These are phyloP conservation scores for Carex pumila DNA, from an alignment of 176 grass and related monocot species.

Conservation along the genomic window DNA sequence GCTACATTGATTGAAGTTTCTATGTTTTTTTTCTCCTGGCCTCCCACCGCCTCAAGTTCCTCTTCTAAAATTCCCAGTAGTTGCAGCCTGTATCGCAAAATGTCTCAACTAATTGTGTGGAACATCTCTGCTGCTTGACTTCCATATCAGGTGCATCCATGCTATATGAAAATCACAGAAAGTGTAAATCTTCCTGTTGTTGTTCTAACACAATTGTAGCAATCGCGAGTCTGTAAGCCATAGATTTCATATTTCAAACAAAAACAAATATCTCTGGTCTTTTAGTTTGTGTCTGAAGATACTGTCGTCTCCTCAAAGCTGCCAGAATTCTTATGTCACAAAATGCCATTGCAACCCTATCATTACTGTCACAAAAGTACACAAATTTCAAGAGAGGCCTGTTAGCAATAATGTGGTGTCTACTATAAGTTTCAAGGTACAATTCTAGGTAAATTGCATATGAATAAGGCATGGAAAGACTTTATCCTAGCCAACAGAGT, in stretches of 20 bases:
- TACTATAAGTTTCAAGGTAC: background rate
- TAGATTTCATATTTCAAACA: constrained; percentile 56
- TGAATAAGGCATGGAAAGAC: background rate
- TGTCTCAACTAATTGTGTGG: background rate
- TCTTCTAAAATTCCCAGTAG: background rate
- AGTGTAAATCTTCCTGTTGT: constrained; percentile 53
- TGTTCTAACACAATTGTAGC: constrained; percentile 57
- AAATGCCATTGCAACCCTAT: constrained; percentile 39
- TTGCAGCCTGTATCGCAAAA: background rate
- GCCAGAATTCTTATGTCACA: constrained; percentile 60
- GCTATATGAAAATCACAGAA: constrained; percentile 29
- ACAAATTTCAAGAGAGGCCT: background rate
- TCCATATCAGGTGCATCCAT: background rate
- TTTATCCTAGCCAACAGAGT: background rate
- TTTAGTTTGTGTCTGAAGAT: constrained; percentile 28
- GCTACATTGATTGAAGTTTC: background rate
- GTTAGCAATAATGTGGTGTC: background rate
- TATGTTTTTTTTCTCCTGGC: background rate
- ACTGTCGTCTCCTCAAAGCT: constrained; percentile 47
- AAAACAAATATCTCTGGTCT: constrained; percentile 44
- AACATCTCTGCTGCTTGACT: background rate
- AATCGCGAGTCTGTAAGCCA: constrained; percentile 43
- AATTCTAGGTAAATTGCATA: background rate
- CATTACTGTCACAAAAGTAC: constrained; percentile 5
- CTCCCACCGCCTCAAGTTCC: background rate